Evolutionary conservation across 805 yeast species (phyloP).

Genomic region (Schwanniomyces yamadae): DNA sequence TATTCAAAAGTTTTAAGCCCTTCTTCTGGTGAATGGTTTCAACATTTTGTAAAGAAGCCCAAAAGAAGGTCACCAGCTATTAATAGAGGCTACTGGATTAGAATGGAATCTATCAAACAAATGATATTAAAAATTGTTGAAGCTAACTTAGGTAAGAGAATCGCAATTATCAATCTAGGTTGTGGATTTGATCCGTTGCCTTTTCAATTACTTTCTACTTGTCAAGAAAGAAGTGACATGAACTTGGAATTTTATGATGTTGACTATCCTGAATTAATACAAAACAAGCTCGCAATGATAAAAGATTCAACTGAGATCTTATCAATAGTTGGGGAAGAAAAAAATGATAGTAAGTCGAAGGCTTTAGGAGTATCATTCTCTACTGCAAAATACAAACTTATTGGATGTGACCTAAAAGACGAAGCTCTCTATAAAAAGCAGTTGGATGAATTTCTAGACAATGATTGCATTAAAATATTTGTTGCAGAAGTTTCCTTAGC

Average conservation of each 20-base stretch:
- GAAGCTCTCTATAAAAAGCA: constrained; percentile 33
- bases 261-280: constrained; percentile 70
- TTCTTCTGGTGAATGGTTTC: constrained; percentile 50
- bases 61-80: constrained; percentile 76
- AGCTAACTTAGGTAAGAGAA: constrained; percentile 16
- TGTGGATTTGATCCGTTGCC: constrained; percentile 65
- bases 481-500: constrained; percentile 84
- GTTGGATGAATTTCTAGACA: constrained; percentile 20
- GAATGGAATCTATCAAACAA: constrained; percentile 67
- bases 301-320: constrained; percentile 45
- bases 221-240: constrained; percentile 27
- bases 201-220: constrained; percentile 29
- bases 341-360: constrained; percentile 4
- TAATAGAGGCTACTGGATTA: constrained; percentile 79
- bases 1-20: constrained; percentile 41
- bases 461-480: constrained; percentile 50
- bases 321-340: constrained; percentile 41
- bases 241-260: constrained; percentile 59
- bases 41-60: constrained; percentile 62
- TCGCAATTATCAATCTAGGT: constrained; percentile 62
- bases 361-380: constrained; percentile 24
- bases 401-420: constrained; percentile 68
- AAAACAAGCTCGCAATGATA: constrained; percentile 55
- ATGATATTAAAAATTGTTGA: constrained; percentile 48
- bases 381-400: constrained; percentile 50